Evolutionary conservation across 805 yeast genomes (phyloP).

Genomic region (Wickerhamomyces canadensis): DNA sequence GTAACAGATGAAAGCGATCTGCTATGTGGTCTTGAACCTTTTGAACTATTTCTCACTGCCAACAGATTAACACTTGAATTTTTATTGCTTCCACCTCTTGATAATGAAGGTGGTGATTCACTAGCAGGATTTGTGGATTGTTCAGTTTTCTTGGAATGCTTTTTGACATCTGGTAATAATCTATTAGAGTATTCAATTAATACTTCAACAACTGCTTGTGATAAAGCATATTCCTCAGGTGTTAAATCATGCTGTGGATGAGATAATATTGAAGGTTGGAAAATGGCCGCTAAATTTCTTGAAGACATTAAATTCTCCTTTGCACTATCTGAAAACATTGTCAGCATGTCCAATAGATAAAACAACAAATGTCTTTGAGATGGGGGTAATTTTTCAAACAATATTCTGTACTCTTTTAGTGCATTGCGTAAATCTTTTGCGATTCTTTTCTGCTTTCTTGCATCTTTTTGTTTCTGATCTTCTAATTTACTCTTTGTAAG

Average conservation of each 20-base stretch:
- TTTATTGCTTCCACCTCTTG: conserved; percentile 3
- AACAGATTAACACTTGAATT: conserved; percentile 14
- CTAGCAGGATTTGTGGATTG: conserved; percentile 8
- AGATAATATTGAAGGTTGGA: conserved; percentile 92
- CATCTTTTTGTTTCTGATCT: conserved; percentile 27
- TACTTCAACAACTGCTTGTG: conserved; percentile 83
- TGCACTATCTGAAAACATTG: conserved; percentile 77
- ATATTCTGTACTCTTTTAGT: conserved; percentile 59
- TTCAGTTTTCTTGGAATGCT: conserved; percentile 18
- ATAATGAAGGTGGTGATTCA: neutral
- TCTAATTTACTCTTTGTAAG: conserved; percentile 22
- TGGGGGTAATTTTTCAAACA: conserved; percentile 69
- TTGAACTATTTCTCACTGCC: conserved; percentile 11
- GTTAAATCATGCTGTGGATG: conserved; percentile 91
- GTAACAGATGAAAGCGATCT: conserved; percentile 43
- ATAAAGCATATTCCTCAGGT: conserved; percentile 85
- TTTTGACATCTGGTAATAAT: conserved; percentile 53
- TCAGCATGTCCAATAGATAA: conserved; percentile 79
- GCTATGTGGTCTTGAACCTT: conserved; percentile 28
- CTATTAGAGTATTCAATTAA: conserved; percentile 81
- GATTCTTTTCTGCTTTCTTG: conserved; percentile 44
- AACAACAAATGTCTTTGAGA: conserved; percentile 76
- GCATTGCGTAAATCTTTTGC: conserved; percentile 64
- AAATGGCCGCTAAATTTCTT: conserved; percentile 88
- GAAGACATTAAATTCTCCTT: conserved; percentile 86